Evolutionary conservation across 805 yeast genomes (phyloP), one percentile per base, ranked within the genome.

Genomic region (Jamesozyma piceae): DNA sequence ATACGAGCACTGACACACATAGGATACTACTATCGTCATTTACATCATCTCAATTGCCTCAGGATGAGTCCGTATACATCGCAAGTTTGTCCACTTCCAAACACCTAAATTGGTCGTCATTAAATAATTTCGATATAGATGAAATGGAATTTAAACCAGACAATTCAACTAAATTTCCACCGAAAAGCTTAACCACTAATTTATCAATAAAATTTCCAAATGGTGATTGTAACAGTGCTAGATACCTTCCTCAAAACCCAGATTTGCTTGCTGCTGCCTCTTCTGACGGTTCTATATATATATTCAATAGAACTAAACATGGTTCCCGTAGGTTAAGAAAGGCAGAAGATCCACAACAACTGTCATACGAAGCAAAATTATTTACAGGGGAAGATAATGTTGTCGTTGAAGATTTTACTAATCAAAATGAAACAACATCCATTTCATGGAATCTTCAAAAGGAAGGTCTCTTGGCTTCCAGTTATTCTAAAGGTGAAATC

Each of bases 271-370:
- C 89, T 2, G 74, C 87, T 17, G 75, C 79, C 9, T 77, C 83
- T 35, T 76, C 81, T 34, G 58, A 65, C 27, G 96, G 96, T 1
- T 66, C 72, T 13, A 67, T 81, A 11, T 75, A 72, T 40, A 63
- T 89, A 3, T 85, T 80, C 60, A 95, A 89, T 60, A 71, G 92
- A 51, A 88, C 97, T 0, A 87, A 85, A 57, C 95, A 86, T 58
- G 57, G 62, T 2, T 72, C 87, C 1, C 65, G 71, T 11, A 65
- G 62, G 34, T 35, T 46, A 20, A 54, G 51, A 32, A 51, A 40
- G 43, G 6, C 28, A 24, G 43, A 35, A 48, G 35, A 39, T 41
- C 43, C 24, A 41, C 48, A 17, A 39, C 44, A 8, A 13, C 37
- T 43, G 35, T 44, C 49, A 2, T 57, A 47, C 37, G 57, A 54